Conservation (phyloP, 805 yeast genomes). For the Metschnikowia proteae region DNA sequence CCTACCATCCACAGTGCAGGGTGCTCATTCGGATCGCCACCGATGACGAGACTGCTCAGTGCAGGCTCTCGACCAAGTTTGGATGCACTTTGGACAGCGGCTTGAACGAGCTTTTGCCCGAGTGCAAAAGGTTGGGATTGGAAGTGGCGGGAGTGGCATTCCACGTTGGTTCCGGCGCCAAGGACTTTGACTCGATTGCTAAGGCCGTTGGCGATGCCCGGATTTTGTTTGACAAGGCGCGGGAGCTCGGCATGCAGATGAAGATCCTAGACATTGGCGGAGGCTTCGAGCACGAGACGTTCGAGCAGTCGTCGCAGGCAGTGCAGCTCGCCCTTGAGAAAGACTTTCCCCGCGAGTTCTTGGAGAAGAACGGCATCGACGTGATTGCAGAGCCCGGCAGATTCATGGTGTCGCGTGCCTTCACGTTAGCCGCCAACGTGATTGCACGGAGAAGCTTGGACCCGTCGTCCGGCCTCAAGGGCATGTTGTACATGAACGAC, state of each 20-base stretch:
- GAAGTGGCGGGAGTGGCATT: constrained; percentile 83
- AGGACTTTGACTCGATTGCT: constrained; percentile 43
- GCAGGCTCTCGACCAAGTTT: constrained; percentile 82
- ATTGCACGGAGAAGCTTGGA: constrained; percentile 70
- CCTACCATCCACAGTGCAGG: constrained; percentile 64
- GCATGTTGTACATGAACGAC: constrained; percentile 83
- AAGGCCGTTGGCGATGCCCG: constrained; percentile 74
- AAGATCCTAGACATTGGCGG: constrained; percentile 84
- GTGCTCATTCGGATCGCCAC: constrained; percentile 80
- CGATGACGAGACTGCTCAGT: constrained; percentile 83
- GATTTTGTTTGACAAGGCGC: constrained; percentile 59
- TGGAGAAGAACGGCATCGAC: constrained; percentile 25
- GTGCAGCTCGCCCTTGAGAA: constrained; percentile 53
- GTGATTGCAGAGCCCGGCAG: constrained; percentile 95
- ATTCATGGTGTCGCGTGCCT: constrained; percentile 78
- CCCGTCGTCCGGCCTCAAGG: constrained; percentile 12
- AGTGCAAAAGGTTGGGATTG: constrained; percentile 60
- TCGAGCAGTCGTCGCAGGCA: constrained; percentile 54
- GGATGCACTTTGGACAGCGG: constrained; percentile 70
- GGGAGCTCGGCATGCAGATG: constrained; percentile 43
- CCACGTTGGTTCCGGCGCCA: constrained; percentile 93
- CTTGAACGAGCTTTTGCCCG: constrained; percentile 47
- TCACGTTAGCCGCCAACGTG: constrained; percentile 78
- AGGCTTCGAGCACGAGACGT: constrained; percentile 70
- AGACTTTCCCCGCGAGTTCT: constrained; percentile 50